Conservation (phyloP, 192 early-diverging fungal genomes). For the Coemansia sp. region DNA sequence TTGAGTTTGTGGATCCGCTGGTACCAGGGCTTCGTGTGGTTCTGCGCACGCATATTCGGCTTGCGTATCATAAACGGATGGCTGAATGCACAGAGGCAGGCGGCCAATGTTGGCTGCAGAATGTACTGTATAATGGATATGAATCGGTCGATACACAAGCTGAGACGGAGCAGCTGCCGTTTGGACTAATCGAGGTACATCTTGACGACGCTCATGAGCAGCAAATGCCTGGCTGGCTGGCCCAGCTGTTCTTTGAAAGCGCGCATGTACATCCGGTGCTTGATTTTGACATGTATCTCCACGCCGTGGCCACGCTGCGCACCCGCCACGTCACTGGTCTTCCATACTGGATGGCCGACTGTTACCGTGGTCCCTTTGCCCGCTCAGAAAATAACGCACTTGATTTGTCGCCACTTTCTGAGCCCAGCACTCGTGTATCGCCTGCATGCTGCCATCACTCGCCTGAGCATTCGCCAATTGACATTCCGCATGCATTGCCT, state of each 20-base stretch:
- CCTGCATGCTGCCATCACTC: background rate
- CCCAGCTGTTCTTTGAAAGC: conserved; percentile 44
- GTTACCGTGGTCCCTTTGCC: conserved; percentile 16
- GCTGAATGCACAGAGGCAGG: background rate
- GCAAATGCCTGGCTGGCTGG: conserved; percentile 40
- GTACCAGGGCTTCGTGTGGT: conserved; percentile 22
- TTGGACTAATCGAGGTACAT: conserved; percentile 35
- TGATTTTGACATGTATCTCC: conserved; percentile 50
- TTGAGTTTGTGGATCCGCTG: conserved; percentile 28
- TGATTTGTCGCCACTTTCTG: background rate
- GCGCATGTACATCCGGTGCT: conserved; percentile 37
- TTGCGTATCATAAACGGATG: conserved; percentile 12
- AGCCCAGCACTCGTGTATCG: background rate
- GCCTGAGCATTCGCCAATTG: conserved; percentile 7
- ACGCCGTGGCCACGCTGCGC: conserved; percentile 28
- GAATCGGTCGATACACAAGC: background rate
- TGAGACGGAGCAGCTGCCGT: conserved; percentile 10
- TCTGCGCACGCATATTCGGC: conserved; percentile 21
- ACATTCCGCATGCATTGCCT: conserved; percentile 12
- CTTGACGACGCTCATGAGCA: conserved; percentile 7
- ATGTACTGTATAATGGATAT: conserved; percentile 7
- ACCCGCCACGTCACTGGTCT: conserved; percentile 9
- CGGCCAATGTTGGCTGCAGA: conserved; percentile 13
- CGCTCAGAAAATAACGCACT: background rate
- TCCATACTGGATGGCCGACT: conserved; percentile 52